Evolutionary conservation across 225 moss, liverwort and hornwort genomes (phyloP).

Genomic region (Physcomitrellopsis africana): DNA sequence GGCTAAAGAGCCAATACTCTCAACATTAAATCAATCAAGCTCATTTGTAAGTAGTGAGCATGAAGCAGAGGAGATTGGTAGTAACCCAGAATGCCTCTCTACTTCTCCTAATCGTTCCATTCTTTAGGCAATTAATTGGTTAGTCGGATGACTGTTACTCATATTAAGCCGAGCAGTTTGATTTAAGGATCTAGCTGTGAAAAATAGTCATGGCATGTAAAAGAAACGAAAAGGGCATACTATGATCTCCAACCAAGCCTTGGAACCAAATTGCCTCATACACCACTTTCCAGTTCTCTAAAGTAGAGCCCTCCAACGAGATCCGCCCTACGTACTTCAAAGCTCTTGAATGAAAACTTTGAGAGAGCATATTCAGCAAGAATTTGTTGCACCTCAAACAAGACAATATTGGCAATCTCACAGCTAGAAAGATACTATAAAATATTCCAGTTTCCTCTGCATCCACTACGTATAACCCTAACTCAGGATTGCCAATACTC

Average conservation of each 20-base stretch:
- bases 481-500: constrained; percentile 11
- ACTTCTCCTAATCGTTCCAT: too few relatives aligned
- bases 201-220: too few relatives aligned
- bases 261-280: too few relatives aligned
- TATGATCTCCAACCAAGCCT: too few relatives aligned
- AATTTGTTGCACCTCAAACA: constrained; percentile 15
- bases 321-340: background rate
- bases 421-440: background rate
- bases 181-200: too few relatives aligned
- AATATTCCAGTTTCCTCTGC: constrained; percentile 6
- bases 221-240: too few relatives aligned
- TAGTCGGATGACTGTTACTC: too few relatives aligned
- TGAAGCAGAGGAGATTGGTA: too few relatives aligned
- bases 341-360: background rate
- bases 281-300: constrained; percentile 7
- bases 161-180: too few relatives aligned
- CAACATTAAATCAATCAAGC: background rate
- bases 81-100: too few relatives aligned
- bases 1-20: constrained; percentile 17
- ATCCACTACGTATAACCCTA: constrained; percentile 30
- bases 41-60: too few relatives aligned
- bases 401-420: background rate
- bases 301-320: background rate
- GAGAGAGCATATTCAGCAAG: background rate
- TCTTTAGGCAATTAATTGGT: too few relatives aligned